Conservation (phyloP, 2,329 filamentous ascomycete genomes). For the Raffaelea ambrosiae region DNA sequence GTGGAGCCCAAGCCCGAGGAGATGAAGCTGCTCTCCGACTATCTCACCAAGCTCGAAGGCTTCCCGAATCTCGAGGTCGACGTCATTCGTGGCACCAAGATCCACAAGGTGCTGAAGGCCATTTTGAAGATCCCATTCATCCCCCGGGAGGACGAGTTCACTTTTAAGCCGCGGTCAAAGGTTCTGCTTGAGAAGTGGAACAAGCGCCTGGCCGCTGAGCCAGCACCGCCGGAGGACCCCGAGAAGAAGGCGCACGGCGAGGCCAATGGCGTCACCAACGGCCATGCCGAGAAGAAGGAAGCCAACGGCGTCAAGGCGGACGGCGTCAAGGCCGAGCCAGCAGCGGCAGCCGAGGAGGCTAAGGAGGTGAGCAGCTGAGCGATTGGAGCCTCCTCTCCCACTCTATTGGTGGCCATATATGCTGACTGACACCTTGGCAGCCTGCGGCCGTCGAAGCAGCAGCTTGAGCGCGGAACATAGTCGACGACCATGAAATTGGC, state of each 20-base stretch:
- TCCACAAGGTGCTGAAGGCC: constrained; percentile 95
- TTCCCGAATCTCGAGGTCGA: constrained; percentile 73
- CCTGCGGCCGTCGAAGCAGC: constrained; percentile 11
- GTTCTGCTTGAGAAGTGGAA: constrained; percentile 83
- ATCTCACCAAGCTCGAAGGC: constrained; percentile 71
- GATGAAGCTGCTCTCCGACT: constrained; percentile 70
- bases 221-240: not conserved
- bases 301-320: constrained; percentile 29
- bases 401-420: not conserved
- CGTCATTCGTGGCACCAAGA: constrained; percentile 88
- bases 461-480: constrained; percentile 2
- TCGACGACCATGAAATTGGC: not conserved
- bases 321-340: constrained; percentile 23
- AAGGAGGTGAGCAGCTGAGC: constrained; percentile 23
- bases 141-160: constrained; percentile 78
- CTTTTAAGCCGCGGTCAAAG: constrained; percentile 79
- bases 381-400: constrained; percentile 10
- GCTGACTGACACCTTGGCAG: constrained; percentile 1
- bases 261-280: constrained; percentile 8
- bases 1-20: constrained; percentile 79
- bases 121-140: constrained; percentile 83
- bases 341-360: constrained; percentile 28
- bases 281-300: constrained; percentile 16
- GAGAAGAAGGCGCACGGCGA: constrained; percentile 32
- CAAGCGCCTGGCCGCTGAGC: constrained; percentile 61